Conservation (phyloP, 78 protist genomes). For the Ministeria vibrans region DNA sequence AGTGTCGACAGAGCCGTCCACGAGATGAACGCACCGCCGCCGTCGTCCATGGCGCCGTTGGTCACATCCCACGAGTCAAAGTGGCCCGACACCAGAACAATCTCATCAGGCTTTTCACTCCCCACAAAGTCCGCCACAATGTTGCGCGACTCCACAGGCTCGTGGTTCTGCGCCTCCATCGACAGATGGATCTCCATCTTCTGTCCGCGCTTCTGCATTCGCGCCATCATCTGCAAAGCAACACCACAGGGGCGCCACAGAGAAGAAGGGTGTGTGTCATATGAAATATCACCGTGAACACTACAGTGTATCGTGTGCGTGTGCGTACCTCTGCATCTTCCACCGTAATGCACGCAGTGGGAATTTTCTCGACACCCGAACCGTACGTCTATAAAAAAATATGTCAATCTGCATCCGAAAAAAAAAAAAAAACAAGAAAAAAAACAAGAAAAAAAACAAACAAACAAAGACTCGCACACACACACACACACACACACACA, state of each 20-base stretch:
- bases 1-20: conserved; percentile 45
- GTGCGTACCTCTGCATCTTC: too few relatives aligned
- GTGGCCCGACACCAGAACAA: conserved; percentile 65
- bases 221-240: conserved; percentile 34
- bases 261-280: background rate
- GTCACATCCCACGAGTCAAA: conserved; percentile 74
- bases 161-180: conserved; percentile 42
- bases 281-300: too few relatives aligned
- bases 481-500: too few relatives aligned
- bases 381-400: too few relatives aligned
- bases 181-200: conserved; percentile 21
- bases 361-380: conserved; percentile 22
- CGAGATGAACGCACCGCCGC: conserved; percentile 53
- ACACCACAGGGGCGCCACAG: background rate
- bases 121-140: conserved; percentile 61
- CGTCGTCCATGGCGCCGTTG: conserved; percentile 71
- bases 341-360: conserved; percentile 58
- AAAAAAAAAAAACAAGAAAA: too few relatives aligned
- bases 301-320: too few relatives aligned
- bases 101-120: conserved; percentile 48
- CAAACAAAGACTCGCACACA: too few relatives aligned
- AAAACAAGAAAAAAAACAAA: too few relatives aligned
- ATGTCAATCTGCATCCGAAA: too few relatives aligned
- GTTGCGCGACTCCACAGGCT: conserved; percentile 35
- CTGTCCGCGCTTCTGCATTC: conserved; percentile 24